Percentiles rank a stretch among this genome's conserved stretches.
Conservation (phyloP, 495 filamentous ascomycete genomes). For the Echria macrotheca region DNA sequence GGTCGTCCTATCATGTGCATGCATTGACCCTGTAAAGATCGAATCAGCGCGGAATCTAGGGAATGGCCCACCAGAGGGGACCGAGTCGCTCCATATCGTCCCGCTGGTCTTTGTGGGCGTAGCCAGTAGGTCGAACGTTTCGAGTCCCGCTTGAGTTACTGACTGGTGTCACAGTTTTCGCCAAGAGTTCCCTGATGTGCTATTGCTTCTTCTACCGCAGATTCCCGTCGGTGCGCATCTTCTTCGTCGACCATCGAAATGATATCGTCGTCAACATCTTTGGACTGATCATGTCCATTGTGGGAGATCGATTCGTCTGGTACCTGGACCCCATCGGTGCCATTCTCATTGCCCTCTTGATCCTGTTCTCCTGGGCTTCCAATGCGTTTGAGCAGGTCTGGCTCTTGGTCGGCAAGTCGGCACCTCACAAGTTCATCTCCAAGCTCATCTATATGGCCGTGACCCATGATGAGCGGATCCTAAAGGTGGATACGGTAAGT, state of each 20-base stretch:
- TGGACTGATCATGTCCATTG: constrained; percentile 49
- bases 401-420: constrained; percentile 50
- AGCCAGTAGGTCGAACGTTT: constrained; percentile 37
- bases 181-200: constrained; percentile 43
- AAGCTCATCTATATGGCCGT: constrained; percentile 54
- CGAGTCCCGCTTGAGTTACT: constrained; percentile 6
- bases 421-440: constrained; percentile 48
- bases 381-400: constrained; percentile 55
- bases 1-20: no score
- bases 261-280: constrained; percentile 52
- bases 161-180: constrained; percentile 34
- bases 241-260: constrained; percentile 53
- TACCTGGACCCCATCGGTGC: constrained; percentile 52
- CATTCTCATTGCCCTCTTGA: constrained; percentile 49
- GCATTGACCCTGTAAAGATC: constrained; percentile 23
- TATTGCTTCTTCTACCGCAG: constrained; percentile 48
- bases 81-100: constrained; percentile 40
- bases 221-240: constrained; percentile 50
- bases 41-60: constrained; percentile 46
- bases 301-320: constrained; percentile 49
- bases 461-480: constrained; percentile 47
- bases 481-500: constrained; percentile 49
- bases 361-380: constrained; percentile 49
- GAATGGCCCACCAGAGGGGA: constrained; percentile 31
- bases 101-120: constrained; percentile 48